Percentiles rank a stretch among this genome's conserved stretches.
These are phyloP conservation scores for Cladochytrium replicatum DNA, from an alignment of 192 early-diverging fungal species.

Conservation along the genomic window DNA sequence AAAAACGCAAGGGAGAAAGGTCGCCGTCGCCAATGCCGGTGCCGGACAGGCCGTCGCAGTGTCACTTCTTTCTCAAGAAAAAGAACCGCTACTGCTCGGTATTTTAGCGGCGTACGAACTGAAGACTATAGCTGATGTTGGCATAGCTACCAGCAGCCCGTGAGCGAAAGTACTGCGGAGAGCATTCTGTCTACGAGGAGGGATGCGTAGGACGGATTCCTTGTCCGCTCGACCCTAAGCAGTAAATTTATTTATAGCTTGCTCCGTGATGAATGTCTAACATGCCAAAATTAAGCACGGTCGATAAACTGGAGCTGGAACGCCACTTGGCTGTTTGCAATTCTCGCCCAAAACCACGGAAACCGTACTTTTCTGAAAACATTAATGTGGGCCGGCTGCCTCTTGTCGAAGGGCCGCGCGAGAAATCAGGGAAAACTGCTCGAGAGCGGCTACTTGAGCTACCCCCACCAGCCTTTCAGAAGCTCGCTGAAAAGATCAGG, in stretches of 20 bases:
- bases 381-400: conserved; percentile 31
- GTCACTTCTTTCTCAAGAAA: too few species aligned
- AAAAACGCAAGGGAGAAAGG: too few species aligned
- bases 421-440: not conserved
- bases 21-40: too few species aligned
- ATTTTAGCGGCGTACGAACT: too few species aligned
- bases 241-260: conserved; percentile 35
- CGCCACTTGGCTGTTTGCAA: conserved; percentile 57
- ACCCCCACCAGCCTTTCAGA: conserved; percentile 9
- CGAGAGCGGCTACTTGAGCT: conserved; percentile 4
- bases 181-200: conserved; percentile 43
- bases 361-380: conserved; percentile 25
- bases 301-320: conserved; percentile 41
- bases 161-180: conserved; percentile 66
- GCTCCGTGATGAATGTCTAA: not conserved
- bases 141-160: too few species aligned
- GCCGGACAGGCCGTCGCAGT: too few species aligned
- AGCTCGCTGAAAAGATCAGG: conserved; percentile 9
- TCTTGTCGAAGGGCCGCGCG: conserved; percentile 10
- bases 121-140: too few species aligned
- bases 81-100: too few species aligned
- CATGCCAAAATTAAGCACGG: conserved; percentile 24
- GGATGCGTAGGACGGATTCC: conserved; percentile 42
- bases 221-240: conserved; percentile 62
- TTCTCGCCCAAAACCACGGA: conserved; percentile 42